phyloP scores from a whole-genome alignment of 139 green algal genomes.

The Chlorella sp. region DNA sequence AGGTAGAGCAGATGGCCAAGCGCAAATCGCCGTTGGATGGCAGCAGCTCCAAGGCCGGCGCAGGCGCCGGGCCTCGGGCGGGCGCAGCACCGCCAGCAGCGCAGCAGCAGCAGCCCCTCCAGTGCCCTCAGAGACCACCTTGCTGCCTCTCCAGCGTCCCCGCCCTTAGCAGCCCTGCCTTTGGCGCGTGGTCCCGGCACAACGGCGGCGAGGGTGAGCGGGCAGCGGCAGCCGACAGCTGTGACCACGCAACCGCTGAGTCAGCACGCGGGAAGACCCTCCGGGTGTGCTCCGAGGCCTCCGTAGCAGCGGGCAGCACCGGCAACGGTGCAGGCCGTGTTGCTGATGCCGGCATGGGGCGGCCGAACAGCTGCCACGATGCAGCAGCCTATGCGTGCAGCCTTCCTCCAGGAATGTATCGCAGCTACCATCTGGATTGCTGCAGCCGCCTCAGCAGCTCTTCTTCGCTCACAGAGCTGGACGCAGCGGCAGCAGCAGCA shows the following conservation, averaged over 20 bases:
- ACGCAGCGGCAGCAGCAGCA: background rate
- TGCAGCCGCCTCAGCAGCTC: slow-evolving; percentile 26
- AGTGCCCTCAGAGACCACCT: background rate
- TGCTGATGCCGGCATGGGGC: background rate
- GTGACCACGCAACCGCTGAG: background rate
- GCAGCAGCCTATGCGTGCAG: background rate
- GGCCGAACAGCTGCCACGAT: background rate
- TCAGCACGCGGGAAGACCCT: background rate
- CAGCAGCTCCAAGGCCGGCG: background rate
- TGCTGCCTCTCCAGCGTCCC: background rate
- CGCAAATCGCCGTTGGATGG: background rate
- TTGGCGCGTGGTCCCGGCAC: background rate
- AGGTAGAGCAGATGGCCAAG: background rate
- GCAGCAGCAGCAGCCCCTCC: background rate
- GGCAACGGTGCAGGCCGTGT: background rate
- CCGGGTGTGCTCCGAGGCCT: background rate
- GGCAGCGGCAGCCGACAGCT: background rate
- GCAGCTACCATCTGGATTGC: slow-evolving; percentile 11
- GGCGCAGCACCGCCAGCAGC: background rate
- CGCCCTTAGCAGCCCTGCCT: slow-evolving; percentile 8
- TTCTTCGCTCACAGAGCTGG: slow-evolving; percentile 16
- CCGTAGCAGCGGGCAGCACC: background rate
- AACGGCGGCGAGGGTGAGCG: background rate
- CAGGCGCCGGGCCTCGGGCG: background rate
- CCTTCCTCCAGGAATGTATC: slow-evolving; percentile 1